A percentile compares a stretch with the other conserved stretches of the same genome.
phyloP scores from a whole-genome alignment of 345 rosid genomes.

The Punica granatum region DNA sequence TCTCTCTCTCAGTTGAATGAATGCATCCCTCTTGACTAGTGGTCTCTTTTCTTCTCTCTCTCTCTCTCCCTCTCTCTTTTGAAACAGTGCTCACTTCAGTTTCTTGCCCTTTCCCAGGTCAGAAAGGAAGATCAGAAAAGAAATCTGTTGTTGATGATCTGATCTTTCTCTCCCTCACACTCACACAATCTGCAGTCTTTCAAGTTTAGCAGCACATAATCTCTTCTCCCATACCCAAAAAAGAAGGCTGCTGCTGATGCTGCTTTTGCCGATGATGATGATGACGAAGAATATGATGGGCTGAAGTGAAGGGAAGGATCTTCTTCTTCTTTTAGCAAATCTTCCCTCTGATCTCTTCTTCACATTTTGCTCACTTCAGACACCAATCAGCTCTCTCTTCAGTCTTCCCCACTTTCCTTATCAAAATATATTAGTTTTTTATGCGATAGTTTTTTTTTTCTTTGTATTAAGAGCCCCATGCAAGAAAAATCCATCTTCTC shows the following conservation, averaged over 20 bases:
- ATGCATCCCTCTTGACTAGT: not conserved
- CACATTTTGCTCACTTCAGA: not conserved
- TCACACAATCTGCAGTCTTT: not conserved
- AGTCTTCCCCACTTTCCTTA: not conserved
- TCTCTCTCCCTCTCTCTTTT: not conserved
- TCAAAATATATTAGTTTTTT: slow-evolving; percentile 6
- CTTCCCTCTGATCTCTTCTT: not conserved
- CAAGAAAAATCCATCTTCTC: slow-evolving; percentile 6
- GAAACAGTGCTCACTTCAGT: slow-evolving; percentile 2
- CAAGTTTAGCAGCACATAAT: not conserved
- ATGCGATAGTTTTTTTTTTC: too few relatives aligned
- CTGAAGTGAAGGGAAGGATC: not conserved
- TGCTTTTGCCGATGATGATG: not conserved
- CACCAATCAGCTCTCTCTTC: not conserved
- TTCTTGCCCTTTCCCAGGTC: not conserved
- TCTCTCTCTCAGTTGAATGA: not conserved
- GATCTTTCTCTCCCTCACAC: not conserved
- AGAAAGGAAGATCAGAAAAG: not conserved
- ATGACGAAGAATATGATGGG: not conserved
- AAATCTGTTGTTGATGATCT: not conserved
- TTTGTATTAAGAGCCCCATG: not conserved
- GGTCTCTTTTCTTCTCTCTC: not conserved
- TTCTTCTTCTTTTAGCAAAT: not conserved
- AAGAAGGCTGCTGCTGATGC: not conserved
- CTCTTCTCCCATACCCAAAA: not conserved